Evolutionary conservation across 192 early-diverging fungal species (phyloP).

Genomic region (Haplosporangium gracile): DNA sequence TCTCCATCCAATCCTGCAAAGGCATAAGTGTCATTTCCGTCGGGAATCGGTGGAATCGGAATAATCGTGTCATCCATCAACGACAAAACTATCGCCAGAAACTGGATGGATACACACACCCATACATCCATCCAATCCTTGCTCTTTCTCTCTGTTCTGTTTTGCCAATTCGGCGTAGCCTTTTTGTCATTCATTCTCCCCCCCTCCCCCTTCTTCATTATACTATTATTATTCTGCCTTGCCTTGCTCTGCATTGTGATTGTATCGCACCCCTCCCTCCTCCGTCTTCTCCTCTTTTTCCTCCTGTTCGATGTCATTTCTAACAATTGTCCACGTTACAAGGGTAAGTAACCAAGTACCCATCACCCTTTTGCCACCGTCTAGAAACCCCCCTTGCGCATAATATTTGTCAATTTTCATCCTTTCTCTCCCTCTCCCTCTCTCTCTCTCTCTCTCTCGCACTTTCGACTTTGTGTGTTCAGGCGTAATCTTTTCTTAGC

Average conservation of each 20-base stretch:
- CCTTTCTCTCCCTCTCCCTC: not conserved
- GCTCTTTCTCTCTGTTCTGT: too few relatives aligned
- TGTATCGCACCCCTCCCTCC: not conserved
- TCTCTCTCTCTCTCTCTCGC: not conserved
- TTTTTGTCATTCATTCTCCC: too few relatives aligned
- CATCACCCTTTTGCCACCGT: not conserved
- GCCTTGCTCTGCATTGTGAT: not conserved
- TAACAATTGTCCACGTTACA: not conserved
- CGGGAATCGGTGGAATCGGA: not conserved
- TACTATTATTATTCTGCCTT: not conserved
- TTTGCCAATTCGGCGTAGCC: too few relatives aligned
- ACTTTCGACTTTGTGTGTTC: not conserved
- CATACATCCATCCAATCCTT: too few relatives aligned
- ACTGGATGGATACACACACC: too few relatives aligned
- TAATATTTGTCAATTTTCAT: not conserved
- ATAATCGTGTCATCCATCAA: not conserved
- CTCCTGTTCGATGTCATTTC: not conserved
- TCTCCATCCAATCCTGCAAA: too few relatives aligned
- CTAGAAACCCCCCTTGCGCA: not conserved
- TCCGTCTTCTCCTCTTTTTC: not conserved
- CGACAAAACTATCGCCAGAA: too few relatives aligned
- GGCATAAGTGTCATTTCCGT: too few relatives aligned
- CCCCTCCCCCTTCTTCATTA: too few relatives aligned
- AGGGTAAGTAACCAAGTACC: not conserved
- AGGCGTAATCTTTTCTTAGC: conserved; percentile 5